These are phyloP conservation scores for Kondoa subrosea DNA, from an alignment of 768 basidiomycete genomes.

Conservation along the genomic window DNA sequence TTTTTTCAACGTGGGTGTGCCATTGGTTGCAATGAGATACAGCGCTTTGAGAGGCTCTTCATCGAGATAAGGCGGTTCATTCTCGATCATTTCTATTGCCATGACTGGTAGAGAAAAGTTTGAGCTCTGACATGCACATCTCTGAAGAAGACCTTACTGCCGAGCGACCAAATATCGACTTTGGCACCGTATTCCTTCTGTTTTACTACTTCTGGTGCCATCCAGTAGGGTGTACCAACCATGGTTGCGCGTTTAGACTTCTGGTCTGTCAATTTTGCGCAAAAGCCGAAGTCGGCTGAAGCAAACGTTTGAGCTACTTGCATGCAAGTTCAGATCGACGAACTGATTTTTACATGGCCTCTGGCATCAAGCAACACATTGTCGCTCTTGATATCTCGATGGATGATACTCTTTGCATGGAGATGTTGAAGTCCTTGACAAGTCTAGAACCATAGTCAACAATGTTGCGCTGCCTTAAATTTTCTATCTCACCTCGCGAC, in stretches of 20 bases:
- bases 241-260: slow-evolving; percentile 88
- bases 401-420: slow-evolving; percentile 89
- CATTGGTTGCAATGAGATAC: slow-evolving; percentile 91
- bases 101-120: slow-evolving; percentile 41
- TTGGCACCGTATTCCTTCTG: slow-evolving; percentile 78
- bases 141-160: slow-evolving; percentile 35
- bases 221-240: slow-evolving; percentile 97
- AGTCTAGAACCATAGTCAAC: slow-evolving; percentile 47
- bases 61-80: slow-evolving; percentile 79
- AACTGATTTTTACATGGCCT: slow-evolving; percentile 94
- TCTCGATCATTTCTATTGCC: slow-evolving; percentile 92
- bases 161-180: slow-evolving; percentile 92
- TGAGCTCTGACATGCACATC: background rate
- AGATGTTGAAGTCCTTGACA: slow-evolving; percentile 87
- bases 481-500: slow-evolving; percentile 52
- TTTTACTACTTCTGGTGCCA: slow-evolving; percentile 96
- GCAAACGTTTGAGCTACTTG: background rate
- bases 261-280: slow-evolving; percentile 57
- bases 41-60: slow-evolving; percentile 69
- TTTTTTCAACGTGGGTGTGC: slow-evolving; percentile 92
- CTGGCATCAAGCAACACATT: slow-evolving; percentile 70
- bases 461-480: background rate
- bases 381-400: slow-evolving; percentile 84
- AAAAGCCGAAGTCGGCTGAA: slow-evolving; percentile 94
- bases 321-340: slow-evolving; percentile 31